phyloP scores from a whole-genome alignment of 495 filamentous ascomycete genomes.

The Penicillium longicatenatum region DNA sequence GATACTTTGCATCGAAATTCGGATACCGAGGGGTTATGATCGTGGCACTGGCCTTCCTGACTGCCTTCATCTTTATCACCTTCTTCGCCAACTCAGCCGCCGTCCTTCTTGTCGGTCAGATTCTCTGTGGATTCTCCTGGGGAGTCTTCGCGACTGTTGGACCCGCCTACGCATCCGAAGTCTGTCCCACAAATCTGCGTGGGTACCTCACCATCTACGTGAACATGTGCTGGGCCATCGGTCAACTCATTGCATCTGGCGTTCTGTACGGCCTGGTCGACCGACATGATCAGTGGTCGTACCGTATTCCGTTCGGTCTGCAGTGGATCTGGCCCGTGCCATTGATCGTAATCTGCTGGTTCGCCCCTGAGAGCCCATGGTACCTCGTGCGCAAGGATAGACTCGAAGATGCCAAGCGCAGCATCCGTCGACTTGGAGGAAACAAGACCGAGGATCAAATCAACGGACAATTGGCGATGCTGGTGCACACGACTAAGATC shows the following conservation, averaged over 20 bases:
- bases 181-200: conserved; percentile 59
- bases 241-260: conserved; percentile 58
- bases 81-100: conserved; percentile 50
- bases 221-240: conserved; percentile 70
- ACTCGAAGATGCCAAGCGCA: conserved; percentile 44
- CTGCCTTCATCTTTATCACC: conserved; percentile 54
- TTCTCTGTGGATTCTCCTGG: conserved; percentile 52
- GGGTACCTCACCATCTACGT: conserved; percentile 60
- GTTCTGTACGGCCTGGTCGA: conserved; percentile 53
- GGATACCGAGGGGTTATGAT: conserved; percentile 49
- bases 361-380: conserved; percentile 67
- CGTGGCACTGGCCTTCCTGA: conserved; percentile 44
- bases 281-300: conserved; percentile 40
- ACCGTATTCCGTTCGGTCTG: conserved; percentile 60
- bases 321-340: conserved; percentile 70
- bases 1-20: conserved; percentile 46
- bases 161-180: conserved; percentile 64
- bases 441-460: conserved; percentile 52
- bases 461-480: conserved; percentile 54
- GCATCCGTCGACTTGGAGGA: conserved; percentile 42
- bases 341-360: conserved; percentile 55
- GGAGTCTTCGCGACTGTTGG: conserved; percentile 58
- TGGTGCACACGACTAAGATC: conserved; percentile 61
- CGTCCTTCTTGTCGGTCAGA: conserved; percentile 41
- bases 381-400: conserved; percentile 61